phyloP scores from a whole-genome alignment of 768 basidiomycete species.

The Vishniacozyma victoriae region DNA sequence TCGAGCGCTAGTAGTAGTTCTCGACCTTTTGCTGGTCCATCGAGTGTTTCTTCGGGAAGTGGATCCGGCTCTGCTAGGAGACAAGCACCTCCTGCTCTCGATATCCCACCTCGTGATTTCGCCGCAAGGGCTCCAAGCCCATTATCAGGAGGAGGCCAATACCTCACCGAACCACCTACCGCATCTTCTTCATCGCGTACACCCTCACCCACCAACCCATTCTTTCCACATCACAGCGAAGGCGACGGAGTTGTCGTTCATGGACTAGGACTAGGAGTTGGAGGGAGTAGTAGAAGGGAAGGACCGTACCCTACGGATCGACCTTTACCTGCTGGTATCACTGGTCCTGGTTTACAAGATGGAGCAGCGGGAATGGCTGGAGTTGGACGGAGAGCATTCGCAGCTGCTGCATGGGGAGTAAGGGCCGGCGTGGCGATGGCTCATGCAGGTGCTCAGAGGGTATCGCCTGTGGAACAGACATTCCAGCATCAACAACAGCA shows the following conservation, averaged over 20 bases:
- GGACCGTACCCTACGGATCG: conserved; percentile 24
- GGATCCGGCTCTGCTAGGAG: neutral
- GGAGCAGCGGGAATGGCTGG: conserved; percentile 66
- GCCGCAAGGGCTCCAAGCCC: conserved; percentile 3
- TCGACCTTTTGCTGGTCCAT: conserved; percentile 4
- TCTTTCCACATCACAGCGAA: conserved; percentile 54
- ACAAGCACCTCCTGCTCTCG: conserved; percentile 5
- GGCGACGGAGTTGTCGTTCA: too few relatives aligned
- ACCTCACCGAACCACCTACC: conserved; percentile 25
- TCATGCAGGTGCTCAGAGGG: conserved; percentile 4
- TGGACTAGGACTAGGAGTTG: conserved; percentile 29
- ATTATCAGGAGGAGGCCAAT: conserved; percentile 17
- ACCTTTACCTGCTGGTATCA: conserved; percentile 14
- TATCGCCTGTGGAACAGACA: neutral
- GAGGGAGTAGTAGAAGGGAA: conserved; percentile 5
- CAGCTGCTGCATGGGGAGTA: conserved; percentile 57
- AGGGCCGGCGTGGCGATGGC: conserved; percentile 33
- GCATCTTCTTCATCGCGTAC: conserved; percentile 47
- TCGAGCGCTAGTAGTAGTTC: conserved; percentile 2
- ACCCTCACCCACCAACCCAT: conserved; percentile 47
- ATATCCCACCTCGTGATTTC: conserved; percentile 15
- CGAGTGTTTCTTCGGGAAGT: neutral
- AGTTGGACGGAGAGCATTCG: conserved; percentile 76
- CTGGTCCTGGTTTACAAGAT: conserved; percentile 26
- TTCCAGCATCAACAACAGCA: conserved; percentile 1